Percentiles rank a stretch among this genome's conserved stretches.
Evolutionary conservation across 768 basidiomycete species (phyloP).

Genomic region (Saitozyma sp.): DNA sequence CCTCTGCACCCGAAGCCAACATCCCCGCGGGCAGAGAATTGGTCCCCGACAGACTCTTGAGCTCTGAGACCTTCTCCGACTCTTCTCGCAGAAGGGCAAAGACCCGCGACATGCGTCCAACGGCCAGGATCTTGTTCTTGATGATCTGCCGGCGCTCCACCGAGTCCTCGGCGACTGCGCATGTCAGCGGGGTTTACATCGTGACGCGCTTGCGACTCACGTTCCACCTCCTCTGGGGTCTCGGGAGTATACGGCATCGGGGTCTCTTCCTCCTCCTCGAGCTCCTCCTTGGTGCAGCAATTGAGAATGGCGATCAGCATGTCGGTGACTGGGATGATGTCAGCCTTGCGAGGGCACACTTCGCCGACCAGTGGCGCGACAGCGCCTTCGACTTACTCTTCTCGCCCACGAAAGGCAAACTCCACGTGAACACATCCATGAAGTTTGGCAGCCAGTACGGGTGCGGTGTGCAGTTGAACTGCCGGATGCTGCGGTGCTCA

Average conservation of each 20-base stretch:
- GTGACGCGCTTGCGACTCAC: conserved; percentile 25
- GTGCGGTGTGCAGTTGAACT: conserved; percentile 91
- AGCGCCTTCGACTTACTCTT: conserved; percentile 67
- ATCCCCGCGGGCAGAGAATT: conserved; percentile 71
- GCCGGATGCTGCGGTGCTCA: conserved; percentile 63
- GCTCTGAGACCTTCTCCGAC: conserved; percentile 93
- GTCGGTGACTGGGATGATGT: conserved; percentile 72
- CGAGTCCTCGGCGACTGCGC: conserved; percentile 30
- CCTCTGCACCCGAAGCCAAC: conserved; percentile 83
- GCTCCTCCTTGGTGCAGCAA: conserved; percentile 93
- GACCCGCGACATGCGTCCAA: conserved; percentile 92
- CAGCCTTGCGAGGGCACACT: conserved; percentile 2
- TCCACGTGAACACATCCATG: conserved; percentile 99
- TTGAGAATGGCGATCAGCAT: conserved; percentile 97
- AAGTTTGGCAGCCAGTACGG: conserved; percentile 99
- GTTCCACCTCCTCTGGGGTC: conserved; percentile 31
- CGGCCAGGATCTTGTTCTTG: conserved; percentile 98
- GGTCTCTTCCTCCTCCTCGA: conserved; percentile 72
- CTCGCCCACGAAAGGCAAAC: conserved; percentile 94
- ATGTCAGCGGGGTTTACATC: conserved; percentile 28
- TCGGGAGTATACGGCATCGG: conserved; percentile 42
- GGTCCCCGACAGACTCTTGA: conserved; percentile 84
- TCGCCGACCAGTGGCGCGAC: not conserved
- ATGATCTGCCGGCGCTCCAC: conserved; percentile 81
- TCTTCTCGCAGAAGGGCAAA: conserved; percentile 97